These are phyloP conservation scores for Geranomyces variabilis DNA, from an alignment of 192 early-diverging fungal genomes.

Conservation along the genomic window DNA sequence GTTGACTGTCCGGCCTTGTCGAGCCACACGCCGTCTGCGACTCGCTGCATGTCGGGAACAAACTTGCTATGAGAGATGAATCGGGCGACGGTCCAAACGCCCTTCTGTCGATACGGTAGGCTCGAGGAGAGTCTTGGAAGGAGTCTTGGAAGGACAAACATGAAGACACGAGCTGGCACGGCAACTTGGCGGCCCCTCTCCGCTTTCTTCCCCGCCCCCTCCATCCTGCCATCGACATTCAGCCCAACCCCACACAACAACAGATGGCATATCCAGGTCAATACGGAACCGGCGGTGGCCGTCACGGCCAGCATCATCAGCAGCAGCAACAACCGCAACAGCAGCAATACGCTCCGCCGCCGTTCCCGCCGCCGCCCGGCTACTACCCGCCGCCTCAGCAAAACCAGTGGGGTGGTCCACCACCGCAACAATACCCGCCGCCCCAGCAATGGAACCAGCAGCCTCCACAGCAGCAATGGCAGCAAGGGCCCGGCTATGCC, in stretches of 20 bases:
- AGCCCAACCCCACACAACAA: too few relatives aligned
- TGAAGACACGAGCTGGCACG: too few relatives aligned
- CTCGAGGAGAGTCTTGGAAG: too few relatives aligned
- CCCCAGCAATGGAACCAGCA: not conserved
- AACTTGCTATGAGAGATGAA: too few relatives aligned
- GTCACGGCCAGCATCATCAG: not conserved
- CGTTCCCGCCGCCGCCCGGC: conserved; percentile 11
- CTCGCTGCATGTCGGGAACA: not conserved
- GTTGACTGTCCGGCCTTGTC: not conserved
- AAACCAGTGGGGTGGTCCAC: not conserved
- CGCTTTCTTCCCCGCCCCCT: too few relatives aligned
- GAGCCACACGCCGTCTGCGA: not conserved
- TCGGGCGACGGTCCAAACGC: too few relatives aligned
- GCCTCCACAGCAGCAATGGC: not conserved
- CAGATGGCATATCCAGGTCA: conserved; percentile 9
- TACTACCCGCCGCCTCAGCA: conserved; percentile 11
- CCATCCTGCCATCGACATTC: too few relatives aligned
- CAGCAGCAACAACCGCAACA: not conserved
- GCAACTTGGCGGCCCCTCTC: too few relatives aligned
- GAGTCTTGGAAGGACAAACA: too few relatives aligned
- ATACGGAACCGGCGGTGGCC: not conserved
- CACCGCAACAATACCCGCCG: not conserved
- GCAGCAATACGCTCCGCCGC: conserved; percentile 3
- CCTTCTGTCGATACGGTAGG: too few relatives aligned
- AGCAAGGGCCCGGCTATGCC: not conserved